Percentiles rank a stretch among this genome's conserved stretches.
phyloP scores from a whole-genome alignment of 176 grass and related monocot species.

The Typha latifolia region DNA sequence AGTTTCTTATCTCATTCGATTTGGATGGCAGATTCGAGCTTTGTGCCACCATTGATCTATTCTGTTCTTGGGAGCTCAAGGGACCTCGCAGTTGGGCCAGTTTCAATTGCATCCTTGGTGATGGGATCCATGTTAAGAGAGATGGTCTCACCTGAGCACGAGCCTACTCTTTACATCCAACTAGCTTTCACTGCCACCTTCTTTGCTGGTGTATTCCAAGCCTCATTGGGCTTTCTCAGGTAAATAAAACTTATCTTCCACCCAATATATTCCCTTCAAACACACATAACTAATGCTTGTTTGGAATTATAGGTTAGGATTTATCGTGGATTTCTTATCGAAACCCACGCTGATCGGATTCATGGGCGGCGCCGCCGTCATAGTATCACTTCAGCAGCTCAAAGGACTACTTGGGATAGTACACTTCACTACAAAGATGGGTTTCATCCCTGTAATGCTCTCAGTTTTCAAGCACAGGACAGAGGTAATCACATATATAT shows the following conservation, averaged over 20 bases:
- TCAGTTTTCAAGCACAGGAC: constrained; percentile 52
- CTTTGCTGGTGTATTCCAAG: constrained; percentile 94
- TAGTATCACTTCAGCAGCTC: constrained; percentile 95
- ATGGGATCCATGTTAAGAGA: constrained; percentile 97
- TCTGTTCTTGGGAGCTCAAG: constrained; percentile 80
- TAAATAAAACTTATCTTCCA: constrained; percentile 3
- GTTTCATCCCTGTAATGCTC: constrained; percentile 70
- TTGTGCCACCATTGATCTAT: constrained; percentile 97
- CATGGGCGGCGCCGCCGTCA: constrained; percentile 93
- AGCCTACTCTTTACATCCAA: constrained; percentile 74
- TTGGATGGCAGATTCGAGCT: constrained; percentile 64
- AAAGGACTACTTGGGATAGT: constrained; percentile 84
- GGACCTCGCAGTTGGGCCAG: constrained; percentile 85
- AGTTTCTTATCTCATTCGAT: neutral
- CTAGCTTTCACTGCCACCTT: constrained; percentile 96
- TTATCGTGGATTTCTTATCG: constrained; percentile 95
- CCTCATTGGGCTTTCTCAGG: constrained; percentile 77
- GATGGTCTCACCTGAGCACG: constrained; percentile 63
- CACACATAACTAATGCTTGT: neutral
- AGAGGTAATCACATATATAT: constrained; percentile 35
- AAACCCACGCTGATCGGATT: constrained; percentile 79
- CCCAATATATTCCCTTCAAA: neutral
- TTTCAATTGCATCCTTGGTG: constrained; percentile 94
- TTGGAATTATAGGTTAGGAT: constrained; percentile 34
- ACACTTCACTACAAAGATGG: constrained; percentile 88